Conservation (phyloP, 2,329 filamentous ascomycete species). For the Massarina eburnea region DNA sequence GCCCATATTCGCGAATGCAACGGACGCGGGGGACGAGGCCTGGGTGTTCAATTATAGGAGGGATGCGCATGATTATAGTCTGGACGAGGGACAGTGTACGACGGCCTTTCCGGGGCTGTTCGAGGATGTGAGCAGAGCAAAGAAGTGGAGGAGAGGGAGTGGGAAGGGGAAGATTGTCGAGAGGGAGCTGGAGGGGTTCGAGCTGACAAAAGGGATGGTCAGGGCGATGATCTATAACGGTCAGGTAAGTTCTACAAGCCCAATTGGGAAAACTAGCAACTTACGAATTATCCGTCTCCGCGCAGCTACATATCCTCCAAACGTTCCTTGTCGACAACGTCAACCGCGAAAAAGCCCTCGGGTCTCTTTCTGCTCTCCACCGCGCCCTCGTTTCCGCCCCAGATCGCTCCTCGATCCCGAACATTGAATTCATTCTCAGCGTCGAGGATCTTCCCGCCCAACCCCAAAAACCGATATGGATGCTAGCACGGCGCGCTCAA, state of each 20-base stretch:
- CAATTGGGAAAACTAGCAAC: constrained; percentile 3
- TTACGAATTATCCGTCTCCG: too few species aligned
- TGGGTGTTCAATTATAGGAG: constrained; percentile 35
- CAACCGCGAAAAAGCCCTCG: constrained; percentile 37
- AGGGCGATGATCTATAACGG: constrained; percentile 33
- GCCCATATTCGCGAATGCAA: constrained; percentile 19
- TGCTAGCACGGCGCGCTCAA: constrained; percentile 32
- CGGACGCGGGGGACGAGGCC: constrained; percentile 18
- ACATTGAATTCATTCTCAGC: constrained; percentile 38
- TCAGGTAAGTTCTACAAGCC: constrained; percentile 21
- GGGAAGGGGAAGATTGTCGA: constrained; percentile 29
- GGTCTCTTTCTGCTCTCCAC: constrained; percentile 31
- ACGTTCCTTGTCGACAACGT: constrained; percentile 38
- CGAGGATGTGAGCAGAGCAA: constrained; percentile 33
- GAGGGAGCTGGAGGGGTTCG: constrained; percentile 28
- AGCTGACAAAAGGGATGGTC: constrained; percentile 37
- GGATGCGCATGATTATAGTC: constrained; percentile 32
- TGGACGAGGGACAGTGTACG: constrained; percentile 33
- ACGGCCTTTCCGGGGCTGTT: constrained; percentile 35
- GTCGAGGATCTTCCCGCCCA: constrained; percentile 37
- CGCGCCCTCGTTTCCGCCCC: constrained; percentile 30
- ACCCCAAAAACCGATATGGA: constrained; percentile 33
- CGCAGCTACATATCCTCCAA: constrained; percentile 34
- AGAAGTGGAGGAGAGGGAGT: constrained; percentile 13
- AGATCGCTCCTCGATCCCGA: constrained; percentile 25